phyloP scores from a whole-genome alignment of 1,284 basidiomycete genomes.

The Cystobasidiaceae sp. region DNA sequence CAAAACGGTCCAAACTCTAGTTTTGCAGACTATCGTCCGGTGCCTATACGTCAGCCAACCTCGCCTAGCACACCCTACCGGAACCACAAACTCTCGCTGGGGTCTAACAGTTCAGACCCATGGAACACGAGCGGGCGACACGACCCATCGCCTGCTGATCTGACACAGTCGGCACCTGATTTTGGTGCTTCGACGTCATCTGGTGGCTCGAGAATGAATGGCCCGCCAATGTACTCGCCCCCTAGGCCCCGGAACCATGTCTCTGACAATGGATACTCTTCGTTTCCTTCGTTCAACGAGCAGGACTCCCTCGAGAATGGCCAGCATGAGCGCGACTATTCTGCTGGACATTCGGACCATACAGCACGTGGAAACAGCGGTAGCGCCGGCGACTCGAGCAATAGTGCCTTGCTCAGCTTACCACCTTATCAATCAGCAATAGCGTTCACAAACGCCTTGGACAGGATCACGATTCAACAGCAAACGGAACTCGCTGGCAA shows the following conservation, averaged over 20 bases:
- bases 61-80: background rate
- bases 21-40: background rate
- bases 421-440: background rate
- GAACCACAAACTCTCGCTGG: slow-evolving; percentile 5
- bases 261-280: slow-evolving; percentile 2
- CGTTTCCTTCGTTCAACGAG: slow-evolving; percentile 7
- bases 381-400: background rate
- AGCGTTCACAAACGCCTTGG: background rate
- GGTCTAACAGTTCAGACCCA: slow-evolving; percentile 6
- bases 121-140: background rate
- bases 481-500: slow-evolving; percentile 10
- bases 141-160: background rate
- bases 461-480: slow-evolving; percentile 9
- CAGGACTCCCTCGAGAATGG: background rate
- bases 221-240: slow-evolving; percentile 13
- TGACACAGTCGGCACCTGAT: background rate
- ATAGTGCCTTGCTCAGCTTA: background rate
- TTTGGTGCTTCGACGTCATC: background rate
- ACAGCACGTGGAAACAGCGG: background rate
- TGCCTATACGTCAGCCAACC: background rate
- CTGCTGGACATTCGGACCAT: background rate
- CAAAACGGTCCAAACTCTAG: background rate
- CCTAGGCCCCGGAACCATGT: background rate
- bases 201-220: too few relatives aligned
- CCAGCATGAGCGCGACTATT: background rate